phyloP scores from a whole-genome alignment of 306 rosid genomes.

The Cicer chorassanicum region DNA sequence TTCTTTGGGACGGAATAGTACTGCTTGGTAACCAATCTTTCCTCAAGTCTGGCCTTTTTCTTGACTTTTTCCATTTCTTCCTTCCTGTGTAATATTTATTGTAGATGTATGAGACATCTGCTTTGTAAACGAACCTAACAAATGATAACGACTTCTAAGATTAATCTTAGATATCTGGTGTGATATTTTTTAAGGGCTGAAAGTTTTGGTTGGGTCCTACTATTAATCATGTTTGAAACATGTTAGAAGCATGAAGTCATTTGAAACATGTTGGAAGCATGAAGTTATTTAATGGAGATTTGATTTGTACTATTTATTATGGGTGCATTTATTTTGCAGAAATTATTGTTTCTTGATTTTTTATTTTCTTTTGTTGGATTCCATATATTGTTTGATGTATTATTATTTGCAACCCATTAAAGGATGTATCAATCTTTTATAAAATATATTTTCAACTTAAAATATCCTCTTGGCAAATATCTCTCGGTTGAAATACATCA shows the following conservation, averaged over 20 bases:
- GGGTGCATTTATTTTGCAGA: conserved; percentile 20
- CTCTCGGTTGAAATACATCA: neutral
- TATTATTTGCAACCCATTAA: conserved; percentile 2
- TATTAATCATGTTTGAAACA: conserved; percentile 26
- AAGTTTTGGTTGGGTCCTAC: conserved; percentile 24
- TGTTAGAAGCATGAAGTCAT: conserved; percentile 8
- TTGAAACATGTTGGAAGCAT: conserved; percentile 22
- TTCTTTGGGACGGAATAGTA: conserved; percentile 71
- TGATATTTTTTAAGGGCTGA: conserved; percentile 2
- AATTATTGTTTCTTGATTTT: neutral
- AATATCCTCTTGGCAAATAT: conserved; percentile 21
- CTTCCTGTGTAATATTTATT: neutral
- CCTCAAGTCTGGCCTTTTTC: conserved; percentile 34
- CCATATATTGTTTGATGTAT: neutral
- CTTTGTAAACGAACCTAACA: conserved; percentile 1
- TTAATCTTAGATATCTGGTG: conserved; percentile 18
- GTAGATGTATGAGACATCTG: conserved; percentile 2
- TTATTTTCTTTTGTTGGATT: conserved; percentile 23
- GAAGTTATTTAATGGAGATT: neutral
- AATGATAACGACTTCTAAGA: neutral
- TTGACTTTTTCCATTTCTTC: neutral
- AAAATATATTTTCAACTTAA: conserved; percentile 1
- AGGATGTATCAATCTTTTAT: conserved; percentile 8
- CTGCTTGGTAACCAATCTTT: conserved; percentile 73
- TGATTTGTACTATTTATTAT: conserved; percentile 27